A percentile compares a stretch with the other conserved stretches of the same genome.
Conservation (phyloP, 192 early-diverging fungal species). For the Polychytrium aggregatum region DNA sequence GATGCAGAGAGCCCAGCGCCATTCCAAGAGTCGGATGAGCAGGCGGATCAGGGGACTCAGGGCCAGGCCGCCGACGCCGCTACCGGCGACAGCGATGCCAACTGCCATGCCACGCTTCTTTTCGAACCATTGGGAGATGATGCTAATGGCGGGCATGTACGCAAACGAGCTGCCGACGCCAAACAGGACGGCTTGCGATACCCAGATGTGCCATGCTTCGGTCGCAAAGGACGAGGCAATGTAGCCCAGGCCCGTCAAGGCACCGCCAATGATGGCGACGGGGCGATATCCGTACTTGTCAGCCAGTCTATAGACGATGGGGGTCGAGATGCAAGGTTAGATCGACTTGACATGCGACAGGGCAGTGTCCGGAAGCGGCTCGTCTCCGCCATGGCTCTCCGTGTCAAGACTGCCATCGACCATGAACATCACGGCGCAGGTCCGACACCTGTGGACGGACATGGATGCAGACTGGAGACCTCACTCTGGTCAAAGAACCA, state of each 20-base stretch:
- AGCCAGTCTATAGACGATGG: constrained; percentile 5
- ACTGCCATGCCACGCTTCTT: constrained; percentile 54
- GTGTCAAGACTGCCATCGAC: too few relatives aligned
- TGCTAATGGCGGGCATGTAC: constrained; percentile 51
- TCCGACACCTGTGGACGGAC: too few relatives aligned
- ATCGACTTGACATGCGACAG: not conserved
- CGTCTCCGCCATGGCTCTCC: too few relatives aligned
- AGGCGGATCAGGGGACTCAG: constrained; percentile 46
- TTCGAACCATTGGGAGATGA: constrained; percentile 61
- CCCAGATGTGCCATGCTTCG: constrained; percentile 58
- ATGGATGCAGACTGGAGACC: too few relatives aligned
- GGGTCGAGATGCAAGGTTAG: not conserved
- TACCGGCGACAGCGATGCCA: constrained; percentile 61
- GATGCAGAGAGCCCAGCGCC: constrained; percentile 56
- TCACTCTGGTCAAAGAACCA: too few relatives aligned
- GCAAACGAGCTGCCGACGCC: constrained; percentile 58
- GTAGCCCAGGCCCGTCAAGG: constrained; percentile 22
- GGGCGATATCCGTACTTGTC: constrained; percentile 36
- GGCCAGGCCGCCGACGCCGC: constrained; percentile 61
- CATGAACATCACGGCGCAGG: too few relatives aligned
- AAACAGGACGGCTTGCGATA: constrained; percentile 64
- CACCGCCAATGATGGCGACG: constrained; percentile 34
- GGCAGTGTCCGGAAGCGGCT: too few relatives aligned
- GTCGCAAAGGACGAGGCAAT: constrained; percentile 13
- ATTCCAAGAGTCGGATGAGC: constrained; percentile 46